These are phyloP conservation scores for Butyriboletus appendiculatus DNA, from an alignment of 1,284 basidiomycete species.

Conservation along the genomic window DNA sequence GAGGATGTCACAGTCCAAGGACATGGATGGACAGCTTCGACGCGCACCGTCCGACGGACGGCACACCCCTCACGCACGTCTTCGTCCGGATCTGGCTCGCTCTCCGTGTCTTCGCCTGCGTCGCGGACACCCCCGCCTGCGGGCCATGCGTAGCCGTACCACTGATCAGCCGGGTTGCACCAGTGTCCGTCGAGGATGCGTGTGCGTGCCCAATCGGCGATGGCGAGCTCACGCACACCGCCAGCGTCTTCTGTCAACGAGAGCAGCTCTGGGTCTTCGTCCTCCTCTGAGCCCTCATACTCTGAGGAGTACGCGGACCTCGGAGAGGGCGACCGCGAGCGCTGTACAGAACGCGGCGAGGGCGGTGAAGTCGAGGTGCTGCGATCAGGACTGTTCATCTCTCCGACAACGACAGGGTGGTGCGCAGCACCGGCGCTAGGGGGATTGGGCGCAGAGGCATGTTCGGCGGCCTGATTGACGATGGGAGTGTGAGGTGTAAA, in stretches of 20 bases:
- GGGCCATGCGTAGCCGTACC: slow-evolving; percentile 47
- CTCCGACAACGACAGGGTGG: slow-evolving; percentile 5
- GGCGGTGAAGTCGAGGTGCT: slow-evolving; percentile 30
- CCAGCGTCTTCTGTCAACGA: slow-evolving; percentile 60
- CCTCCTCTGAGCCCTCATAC: slow-evolving; percentile 55
- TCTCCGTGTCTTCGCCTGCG: slow-evolving; percentile 33
- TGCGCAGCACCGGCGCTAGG: slow-evolving; percentile 4
- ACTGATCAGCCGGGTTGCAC: slow-evolving; percentile 70
- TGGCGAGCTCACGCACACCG: slow-evolving; percentile 61
- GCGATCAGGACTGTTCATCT: slow-evolving; percentile 20
- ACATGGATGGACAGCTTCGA: slow-evolving; percentile 63
- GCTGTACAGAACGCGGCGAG: slow-evolving; percentile 27
- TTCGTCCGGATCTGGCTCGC: slow-evolving; percentile 28
- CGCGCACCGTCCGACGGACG: slow-evolving; percentile 38
- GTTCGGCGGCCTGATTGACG: slow-evolving; percentile 7
- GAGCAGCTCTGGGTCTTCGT: slow-evolving; percentile 61
- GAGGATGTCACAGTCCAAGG: slow-evolving; percentile 51
- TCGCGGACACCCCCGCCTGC: slow-evolving; percentile 36
- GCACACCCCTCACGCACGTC: slow-evolving; percentile 19
- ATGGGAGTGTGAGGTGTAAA: slow-evolving; percentile 26
- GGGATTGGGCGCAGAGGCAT: slow-evolving; percentile 10
- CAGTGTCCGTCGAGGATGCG: slow-evolving; percentile 73
- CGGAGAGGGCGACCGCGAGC: slow-evolving; percentile 35
- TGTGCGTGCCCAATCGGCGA: slow-evolving; percentile 71
- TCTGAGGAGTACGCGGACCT: slow-evolving; percentile 35